These are phyloP conservation scores for Exophiala alcalophila DNA, from an alignment of 2,329 filamentous ascomycete species.

Conservation along the genomic window DNA sequence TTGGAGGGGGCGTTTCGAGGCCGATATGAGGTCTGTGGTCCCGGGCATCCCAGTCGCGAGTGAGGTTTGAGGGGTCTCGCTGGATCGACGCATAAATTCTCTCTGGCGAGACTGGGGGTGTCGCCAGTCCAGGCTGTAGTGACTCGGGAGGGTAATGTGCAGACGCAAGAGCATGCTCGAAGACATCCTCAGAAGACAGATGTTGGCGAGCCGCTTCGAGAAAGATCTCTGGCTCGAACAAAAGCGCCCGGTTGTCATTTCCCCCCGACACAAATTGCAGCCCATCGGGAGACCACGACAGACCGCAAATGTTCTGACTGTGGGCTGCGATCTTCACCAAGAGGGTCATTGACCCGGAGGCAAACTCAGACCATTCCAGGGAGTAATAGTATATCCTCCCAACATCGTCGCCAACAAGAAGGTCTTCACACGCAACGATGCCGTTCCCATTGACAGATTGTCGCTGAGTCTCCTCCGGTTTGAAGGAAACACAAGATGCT, in stretches of 20 bases:
- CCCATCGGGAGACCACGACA: conserved; percentile 81
- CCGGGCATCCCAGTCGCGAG: not conserved
- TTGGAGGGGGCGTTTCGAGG: conserved; percentile 10
- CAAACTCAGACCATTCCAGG: conserved; percentile 69
- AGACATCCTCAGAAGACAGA: conserved; percentile 4
- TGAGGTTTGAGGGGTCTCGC: not conserved
- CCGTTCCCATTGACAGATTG: conserved; percentile 49
- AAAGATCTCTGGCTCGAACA: conserved; percentile 69
- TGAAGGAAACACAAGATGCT: conserved; percentile 79
- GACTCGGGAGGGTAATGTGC: not conserved
- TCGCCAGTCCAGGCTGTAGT: not conserved
- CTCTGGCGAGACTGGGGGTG: conserved; percentile 16
- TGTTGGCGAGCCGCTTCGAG: conserved; percentile 33
- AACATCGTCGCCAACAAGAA: conserved; percentile 79
- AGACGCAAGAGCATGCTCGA: not conserved
- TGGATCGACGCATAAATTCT: not conserved
- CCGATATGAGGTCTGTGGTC: not conserved
- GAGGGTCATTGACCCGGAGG: conserved; percentile 66
- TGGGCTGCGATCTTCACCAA: conserved; percentile 75
- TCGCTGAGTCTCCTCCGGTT: conserved; percentile 58
- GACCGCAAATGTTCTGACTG: conserved; percentile 84
- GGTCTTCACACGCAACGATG: conserved; percentile 66
- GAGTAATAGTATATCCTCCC: conserved; percentile 86
- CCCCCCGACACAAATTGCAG: conserved; percentile 79
- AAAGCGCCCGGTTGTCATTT: conserved; percentile 84